These are phyloP conservation scores for Strigomonas galati DNA, from an alignment of 208 protist species.

Conservation along the genomic window DNA sequence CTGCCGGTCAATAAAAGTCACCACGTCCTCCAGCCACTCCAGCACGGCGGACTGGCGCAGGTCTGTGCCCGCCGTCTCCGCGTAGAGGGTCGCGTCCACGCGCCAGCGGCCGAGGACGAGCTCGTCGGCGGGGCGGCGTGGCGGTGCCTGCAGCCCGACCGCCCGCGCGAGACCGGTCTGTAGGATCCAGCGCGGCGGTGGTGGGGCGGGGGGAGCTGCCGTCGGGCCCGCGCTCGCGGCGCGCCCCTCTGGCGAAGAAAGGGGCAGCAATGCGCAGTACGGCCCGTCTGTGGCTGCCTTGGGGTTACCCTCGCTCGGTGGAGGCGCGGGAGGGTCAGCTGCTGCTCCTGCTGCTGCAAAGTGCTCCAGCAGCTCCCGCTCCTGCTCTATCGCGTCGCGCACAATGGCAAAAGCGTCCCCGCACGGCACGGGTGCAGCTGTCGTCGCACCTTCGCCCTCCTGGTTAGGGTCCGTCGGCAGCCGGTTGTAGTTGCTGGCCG, in stretches of 20 bases:
- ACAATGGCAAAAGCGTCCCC: not conserved
- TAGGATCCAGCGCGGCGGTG: slow-evolving; percentile 18
- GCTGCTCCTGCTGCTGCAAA: not conserved
- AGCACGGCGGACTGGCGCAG: slow-evolving; percentile 44
- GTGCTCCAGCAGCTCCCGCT: slow-evolving; percentile 1
- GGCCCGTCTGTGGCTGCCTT: not conserved
- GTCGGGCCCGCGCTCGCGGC: not conserved
- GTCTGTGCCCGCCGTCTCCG: slow-evolving; percentile 30
- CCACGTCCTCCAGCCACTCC: slow-evolving; percentile 74
- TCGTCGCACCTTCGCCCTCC: not conserved
- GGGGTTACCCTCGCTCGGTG: not conserved
- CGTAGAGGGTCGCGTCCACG: slow-evolving; percentile 17
- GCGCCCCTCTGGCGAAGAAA: not conserved
- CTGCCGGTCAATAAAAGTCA: slow-evolving; percentile 36
- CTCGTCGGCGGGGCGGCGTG: slow-evolving; percentile 9
- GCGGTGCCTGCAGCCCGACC: slow-evolving; percentile 22
- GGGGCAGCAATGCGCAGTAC: not conserved
- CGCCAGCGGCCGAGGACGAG: slow-evolving; percentile 12
- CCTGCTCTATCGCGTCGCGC: not conserved
- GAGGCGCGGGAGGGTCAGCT: not conserved
- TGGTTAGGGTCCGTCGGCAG: too few relatives aligned
- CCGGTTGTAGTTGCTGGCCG: not conserved
- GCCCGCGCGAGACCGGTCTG: slow-evolving; percentile 34
- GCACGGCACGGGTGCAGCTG: not conserved
- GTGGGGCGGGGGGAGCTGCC: not conserved